These are phyloP conservation scores for Phytophthora nicotianae DNA, from an alignment of 352 stramenopile species.

Conservation along the genomic window DNA sequence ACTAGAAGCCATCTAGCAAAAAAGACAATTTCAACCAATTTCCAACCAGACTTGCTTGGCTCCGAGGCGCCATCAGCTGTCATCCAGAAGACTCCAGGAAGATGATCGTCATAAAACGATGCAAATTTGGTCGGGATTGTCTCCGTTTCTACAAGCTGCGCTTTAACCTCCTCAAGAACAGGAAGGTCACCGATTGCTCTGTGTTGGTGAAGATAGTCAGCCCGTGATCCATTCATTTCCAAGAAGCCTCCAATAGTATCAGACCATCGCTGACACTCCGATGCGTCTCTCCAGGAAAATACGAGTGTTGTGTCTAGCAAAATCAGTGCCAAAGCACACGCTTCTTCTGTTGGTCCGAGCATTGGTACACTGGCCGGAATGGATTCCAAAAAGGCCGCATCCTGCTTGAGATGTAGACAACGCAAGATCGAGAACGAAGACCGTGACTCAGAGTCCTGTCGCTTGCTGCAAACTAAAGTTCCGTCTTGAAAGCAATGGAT, in stretches of 20 bases:
- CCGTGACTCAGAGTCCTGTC: slow-evolving; percentile 4
- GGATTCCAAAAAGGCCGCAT: slow-evolving; percentile 47
- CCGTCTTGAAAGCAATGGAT: slow-evolving; percentile 47
- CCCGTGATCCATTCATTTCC: slow-evolving; percentile 41
- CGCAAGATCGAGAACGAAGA: slow-evolving; percentile 27
- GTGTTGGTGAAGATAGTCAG: slow-evolving; percentile 25
- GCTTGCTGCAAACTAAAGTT: slow-evolving; percentile 37
- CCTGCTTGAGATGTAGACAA: slow-evolving; percentile 42
- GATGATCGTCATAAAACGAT: slow-evolving; percentile 54
- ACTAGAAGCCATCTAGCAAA: slow-evolving; percentile 43
- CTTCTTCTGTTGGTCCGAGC: slow-evolving; percentile 9
- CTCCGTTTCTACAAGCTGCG: slow-evolving; percentile 14
- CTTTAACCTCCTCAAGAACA: slow-evolving; percentile 31
- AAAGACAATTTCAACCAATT: slow-evolving; percentile 48
- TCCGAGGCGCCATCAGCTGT: slow-evolving; percentile 6
- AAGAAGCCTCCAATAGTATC: slow-evolving; percentile 39
- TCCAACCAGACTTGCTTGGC: slow-evolving; percentile 27
- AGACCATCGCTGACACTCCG: slow-evolving; percentile 33
- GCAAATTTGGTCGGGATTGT: slow-evolving; percentile 31
- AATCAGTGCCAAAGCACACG: slow-evolving; percentile 33
- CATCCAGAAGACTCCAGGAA: slow-evolving; percentile 59
- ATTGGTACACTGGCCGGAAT: slow-evolving; percentile 35
- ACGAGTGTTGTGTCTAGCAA: slow-evolving; percentile 24
- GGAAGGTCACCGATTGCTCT: slow-evolving; percentile 30
- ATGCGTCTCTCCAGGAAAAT: slow-evolving; percentile 27